Percentiles rank a stretch among this genome's conserved stretches.
These are phyloP conservation scores for Trichosporon sp. DNA, from an alignment of 1,284 basidiomycete genomes.

Conservation along the genomic window DNA sequence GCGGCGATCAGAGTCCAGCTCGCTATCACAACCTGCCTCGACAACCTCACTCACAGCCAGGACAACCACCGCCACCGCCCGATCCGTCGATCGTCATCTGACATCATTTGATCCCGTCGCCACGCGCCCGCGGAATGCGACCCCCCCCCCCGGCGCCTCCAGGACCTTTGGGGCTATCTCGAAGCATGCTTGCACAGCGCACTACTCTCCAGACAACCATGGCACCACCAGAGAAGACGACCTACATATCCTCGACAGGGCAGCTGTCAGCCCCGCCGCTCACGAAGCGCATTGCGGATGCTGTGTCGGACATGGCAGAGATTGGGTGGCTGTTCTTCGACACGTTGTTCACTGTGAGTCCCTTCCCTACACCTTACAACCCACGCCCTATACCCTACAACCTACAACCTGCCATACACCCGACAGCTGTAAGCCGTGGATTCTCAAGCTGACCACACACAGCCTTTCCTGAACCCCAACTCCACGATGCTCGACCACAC, in stretches of 20 bases:
- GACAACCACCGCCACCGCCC: too few species aligned
- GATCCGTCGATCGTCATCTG: too few species aligned
- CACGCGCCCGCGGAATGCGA: too few species aligned
- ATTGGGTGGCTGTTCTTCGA: constrained; percentile 38
- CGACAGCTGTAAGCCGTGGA: too few species aligned
- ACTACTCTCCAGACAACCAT: constrained; percentile 7
- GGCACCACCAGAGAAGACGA: constrained; percentile 14
- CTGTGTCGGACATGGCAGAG: constrained; percentile 13
- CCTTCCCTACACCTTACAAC: background rate
- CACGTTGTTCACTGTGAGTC: constrained; percentile 38
- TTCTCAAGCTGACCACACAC: too few species aligned
- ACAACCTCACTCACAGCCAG: too few species aligned
- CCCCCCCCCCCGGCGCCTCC: too few species aligned
- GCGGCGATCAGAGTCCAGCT: too few species aligned
- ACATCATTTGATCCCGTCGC: constrained; percentile 5
- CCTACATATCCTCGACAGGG: constrained; percentile 37
- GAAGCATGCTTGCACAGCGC: background rate
- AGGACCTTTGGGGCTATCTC: too few species aligned
- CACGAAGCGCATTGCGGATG: constrained; percentile 18
- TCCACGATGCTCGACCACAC: constrained; percentile 18
- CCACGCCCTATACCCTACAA: background rate
- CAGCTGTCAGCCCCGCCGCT: constrained; percentile 29
- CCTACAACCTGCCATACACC: background rate
- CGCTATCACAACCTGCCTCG: too few species aligned
- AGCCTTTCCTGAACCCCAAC: constrained; percentile 33